A percentile compares a stretch with the other conserved stretches of the same genome.
These are phyloP conservation scores for Macroventuria anomochaeta DNA, from an alignment of 2,329 filamentous ascomycete species.

Conservation along the genomic window DNA sequence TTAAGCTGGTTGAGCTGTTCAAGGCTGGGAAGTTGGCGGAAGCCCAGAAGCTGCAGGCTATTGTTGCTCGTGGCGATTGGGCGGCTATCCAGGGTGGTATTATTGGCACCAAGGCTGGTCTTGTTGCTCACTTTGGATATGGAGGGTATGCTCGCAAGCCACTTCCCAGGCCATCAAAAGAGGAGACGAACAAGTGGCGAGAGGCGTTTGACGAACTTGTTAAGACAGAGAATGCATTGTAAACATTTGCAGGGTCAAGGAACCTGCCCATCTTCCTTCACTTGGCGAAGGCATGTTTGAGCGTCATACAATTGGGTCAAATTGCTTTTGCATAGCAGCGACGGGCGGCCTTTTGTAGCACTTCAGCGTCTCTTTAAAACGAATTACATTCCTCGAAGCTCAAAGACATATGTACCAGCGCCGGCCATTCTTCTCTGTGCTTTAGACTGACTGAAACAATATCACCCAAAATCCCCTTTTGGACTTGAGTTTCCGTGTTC, in stretches of 20 bases:
- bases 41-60: slow-evolving; percentile 68
- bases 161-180: slow-evolving; percentile 57
- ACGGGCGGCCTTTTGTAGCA: slow-evolving; percentile 18
- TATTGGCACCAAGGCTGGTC: slow-evolving; percentile 70
- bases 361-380: slow-evolving; percentile 7
- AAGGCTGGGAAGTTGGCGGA: slow-evolving; percentile 64
- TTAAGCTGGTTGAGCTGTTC: slow-evolving; percentile 67
- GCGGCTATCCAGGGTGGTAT: slow-evolving; percentile 72
- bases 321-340: slow-evolving; percentile 15
- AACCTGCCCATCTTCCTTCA: neutral
- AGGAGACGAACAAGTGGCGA: slow-evolving; percentile 50
- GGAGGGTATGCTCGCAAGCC: slow-evolving; percentile 67
- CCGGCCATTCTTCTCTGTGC: too few relatives aligned
- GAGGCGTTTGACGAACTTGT: slow-evolving; percentile 56
- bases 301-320: slow-evolving; percentile 8
- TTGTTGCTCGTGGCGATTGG: slow-evolving; percentile 73
- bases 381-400: neutral
- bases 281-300: slow-evolving; percentile 10
- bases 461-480: too few relatives aligned
- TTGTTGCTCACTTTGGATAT: slow-evolving; percentile 69
- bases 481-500: too few relatives aligned
- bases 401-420: neutral
- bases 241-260: slow-evolving; percentile 7
- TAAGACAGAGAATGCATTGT: slow-evolving; percentile 50
- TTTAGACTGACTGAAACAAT: too few relatives aligned